phyloP scores from a whole-genome alignment of 2,329 filamentous ascomycete genomes.

The Neopestalotiopsis sp. region DNA sequence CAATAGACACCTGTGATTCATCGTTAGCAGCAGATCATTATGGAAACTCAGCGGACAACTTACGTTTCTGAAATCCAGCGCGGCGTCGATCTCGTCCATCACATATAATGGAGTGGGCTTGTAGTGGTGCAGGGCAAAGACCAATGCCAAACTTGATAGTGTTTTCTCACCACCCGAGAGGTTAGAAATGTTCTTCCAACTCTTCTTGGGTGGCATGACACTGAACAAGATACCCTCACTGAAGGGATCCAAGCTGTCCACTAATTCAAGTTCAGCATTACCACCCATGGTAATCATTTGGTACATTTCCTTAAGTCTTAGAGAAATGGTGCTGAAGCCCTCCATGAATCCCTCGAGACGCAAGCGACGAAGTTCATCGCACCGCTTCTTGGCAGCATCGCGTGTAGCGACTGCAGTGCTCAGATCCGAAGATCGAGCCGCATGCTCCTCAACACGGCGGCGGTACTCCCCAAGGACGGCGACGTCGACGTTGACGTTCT shows the following conservation, averaged over 20 bases:
- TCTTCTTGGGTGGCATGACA: constrained; percentile 99
- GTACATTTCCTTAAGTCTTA: constrained; percentile 99
- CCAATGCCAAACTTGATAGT: constrained; percentile 85
- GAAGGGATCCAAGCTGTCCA: constrained; percentile 95
- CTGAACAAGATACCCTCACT: constrained; percentile 96
- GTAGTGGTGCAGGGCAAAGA: constrained; percentile 98
- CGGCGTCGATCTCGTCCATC: constrained; percentile 99
- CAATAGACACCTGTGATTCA: constrained; percentile 79
- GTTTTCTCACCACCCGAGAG: constrained; percentile 97
- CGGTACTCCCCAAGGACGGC: constrained; percentile 89
- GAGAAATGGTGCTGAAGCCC: constrained; percentile 90
- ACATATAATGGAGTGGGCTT: constrained; percentile 97
- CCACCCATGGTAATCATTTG: constrained; percentile 99
- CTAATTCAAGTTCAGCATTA: constrained; percentile 95
- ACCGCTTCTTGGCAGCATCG: constrained; percentile 87
- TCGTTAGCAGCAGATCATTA: not conserved
- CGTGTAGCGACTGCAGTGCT: constrained; percentile 77
- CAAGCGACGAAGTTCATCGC: constrained; percentile 87
- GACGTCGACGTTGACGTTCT: constrained; percentile 86
- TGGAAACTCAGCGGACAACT: constrained; percentile 46
- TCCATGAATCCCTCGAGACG: constrained; percentile 98
- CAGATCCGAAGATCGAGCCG: constrained; percentile 81
- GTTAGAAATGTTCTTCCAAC: constrained; percentile 99
- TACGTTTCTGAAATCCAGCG: constrained; percentile 96
- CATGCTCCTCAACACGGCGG: constrained; percentile 82